These are phyloP conservation scores for Bruguiera hainesii DNA, from an alignment of 441 rosid species.

Conservation along the genomic window DNA sequence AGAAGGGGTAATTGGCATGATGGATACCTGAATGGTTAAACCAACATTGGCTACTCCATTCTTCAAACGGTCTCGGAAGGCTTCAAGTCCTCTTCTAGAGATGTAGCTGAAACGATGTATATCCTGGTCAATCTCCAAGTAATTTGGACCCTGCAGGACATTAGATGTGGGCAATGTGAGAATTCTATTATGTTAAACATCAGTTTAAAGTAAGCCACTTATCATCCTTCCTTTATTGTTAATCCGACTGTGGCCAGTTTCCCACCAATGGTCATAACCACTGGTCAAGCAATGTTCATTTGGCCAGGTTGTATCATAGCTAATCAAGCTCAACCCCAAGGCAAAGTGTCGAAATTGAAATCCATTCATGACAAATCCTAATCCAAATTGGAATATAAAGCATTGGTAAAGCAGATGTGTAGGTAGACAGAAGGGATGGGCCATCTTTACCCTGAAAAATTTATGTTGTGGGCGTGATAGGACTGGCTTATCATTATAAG, in stretches of 20 bases:
- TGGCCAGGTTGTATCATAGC: no score
- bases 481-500: slow-evolving; percentile 76
- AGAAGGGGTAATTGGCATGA: slow-evolving; percentile 1
- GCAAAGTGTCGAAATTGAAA: no score
- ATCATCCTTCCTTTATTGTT: no score
- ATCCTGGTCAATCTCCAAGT: slow-evolving; percentile 85
- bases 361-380: no score
- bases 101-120: slow-evolving; percentile 85
- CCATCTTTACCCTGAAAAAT: slow-evolving; percentile 52
- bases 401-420: neutral
- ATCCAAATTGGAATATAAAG: neutral
- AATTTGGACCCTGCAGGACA: slow-evolving; percentile 59
- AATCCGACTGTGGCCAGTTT: no score
- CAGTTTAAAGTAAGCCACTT: no score
- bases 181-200: neutral
- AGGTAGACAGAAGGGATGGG: neutral
- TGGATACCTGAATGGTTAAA: slow-evolving; percentile 74
- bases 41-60: slow-evolving; percentile 67
- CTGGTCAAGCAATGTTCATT: no score
- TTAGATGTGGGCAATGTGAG: slow-evolving; percentile 3
- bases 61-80: slow-evolving; percentile 65
- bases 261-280: no score
- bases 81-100: slow-evolving; percentile 83
- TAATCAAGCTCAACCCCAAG: no score
- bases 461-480: slow-evolving; percentile 87